Evolutionary conservation across 2,329 filamentous ascomycete genomes (phyloP), one percentile per base, ranked within the genome.

Genomic region (Xylaria digitata): DNA sequence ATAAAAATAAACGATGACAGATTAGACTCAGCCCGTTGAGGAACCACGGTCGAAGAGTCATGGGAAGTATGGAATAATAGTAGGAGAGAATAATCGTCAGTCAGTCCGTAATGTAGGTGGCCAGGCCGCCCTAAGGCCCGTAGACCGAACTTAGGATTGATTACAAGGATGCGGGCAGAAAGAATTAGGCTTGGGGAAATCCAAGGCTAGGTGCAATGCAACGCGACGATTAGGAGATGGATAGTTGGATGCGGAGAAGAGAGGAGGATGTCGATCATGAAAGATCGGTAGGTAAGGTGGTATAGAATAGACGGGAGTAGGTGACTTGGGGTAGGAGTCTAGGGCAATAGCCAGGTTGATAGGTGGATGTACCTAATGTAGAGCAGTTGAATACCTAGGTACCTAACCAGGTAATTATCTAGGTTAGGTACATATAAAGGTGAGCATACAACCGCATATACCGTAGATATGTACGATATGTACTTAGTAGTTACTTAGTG

Each of bases 41-140:
- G 19, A 40, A 45, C 50, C 45, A 46, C 55, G 13, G 66, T 13
- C 15, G 19, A 59, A 42, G 61, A 65, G 61, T 59, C 62, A 62
- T 43, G n/a, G 9, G 2, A n/a, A 21, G 52, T 37, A n/a, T 17
- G 46, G 59, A 19, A 23, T 15, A 61, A 58, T n/a, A 49, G 50
- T 11, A 66, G 23, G 49, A 43, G 48, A 26, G 26, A 13, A 50
- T 40, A 30, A 56, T 46, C 7, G 26, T 58, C 48, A 48, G 21
- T 50, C 11, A 46, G 40, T 52, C 11, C 7, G 32, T 15, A 23
- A n/a, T 34, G 13, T 49, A 23, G 21, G 19, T 23, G 2, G 19
- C n/a, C 5, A 13, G 26, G 3, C 26, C 0, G 26, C 26, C 26
- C 26, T 26, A 26, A 26, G 26, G 26, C 34, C 6, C 8, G 11